Evolutionary conservation across 2,329 filamentous ascomycete species (phyloP).

Genomic region (Hypoxylon sp.): DNA sequence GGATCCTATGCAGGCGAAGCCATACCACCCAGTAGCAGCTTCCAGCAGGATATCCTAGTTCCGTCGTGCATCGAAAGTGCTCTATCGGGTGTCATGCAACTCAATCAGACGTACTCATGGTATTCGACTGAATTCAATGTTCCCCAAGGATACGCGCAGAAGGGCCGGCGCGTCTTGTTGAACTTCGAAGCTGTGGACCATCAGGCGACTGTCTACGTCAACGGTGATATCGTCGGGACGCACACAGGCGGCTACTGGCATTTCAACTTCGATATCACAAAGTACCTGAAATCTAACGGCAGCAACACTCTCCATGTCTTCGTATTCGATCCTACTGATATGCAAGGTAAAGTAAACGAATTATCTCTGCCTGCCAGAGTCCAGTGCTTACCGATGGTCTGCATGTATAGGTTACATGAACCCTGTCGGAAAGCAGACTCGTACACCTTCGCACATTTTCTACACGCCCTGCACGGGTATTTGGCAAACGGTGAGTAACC

Average conservation of each 20-base stretch:
- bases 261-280: conserved; percentile 71
- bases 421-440: conserved; percentile 75
- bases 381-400: neutral
- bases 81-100: conserved; percentile 63
- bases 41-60: conserved; percentile 58
- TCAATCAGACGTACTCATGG: conserved; percentile 61
- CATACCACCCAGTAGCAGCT: conserved; percentile 46
- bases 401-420: conserved; percentile 60
- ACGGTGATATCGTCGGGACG: conserved; percentile 64
- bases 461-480: conserved; percentile 81
- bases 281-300: conserved; percentile 56
- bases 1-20: conserved; percentile 44
- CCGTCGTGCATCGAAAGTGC: conserved; percentile 61
- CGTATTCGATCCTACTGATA: conserved; percentile 76
- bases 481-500: conserved; percentile 67
- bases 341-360: conserved; percentile 32
- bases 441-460: conserved; percentile 72
- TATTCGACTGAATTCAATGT: conserved; percentile 66
- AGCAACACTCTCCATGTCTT: conserved; percentile 73
- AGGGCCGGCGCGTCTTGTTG: conserved; percentile 60
- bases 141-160: conserved; percentile 59
- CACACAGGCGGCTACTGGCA: conserved; percentile 73
- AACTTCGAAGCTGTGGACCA: conserved; percentile 73
- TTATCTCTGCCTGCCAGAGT: conserved; percentile 10
- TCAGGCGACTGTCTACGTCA: conserved; percentile 69